Base-by-base conservation (phyloP, 2,329 filamentous ascomycete species). In the Botryotinia narcissicola region DNA sequence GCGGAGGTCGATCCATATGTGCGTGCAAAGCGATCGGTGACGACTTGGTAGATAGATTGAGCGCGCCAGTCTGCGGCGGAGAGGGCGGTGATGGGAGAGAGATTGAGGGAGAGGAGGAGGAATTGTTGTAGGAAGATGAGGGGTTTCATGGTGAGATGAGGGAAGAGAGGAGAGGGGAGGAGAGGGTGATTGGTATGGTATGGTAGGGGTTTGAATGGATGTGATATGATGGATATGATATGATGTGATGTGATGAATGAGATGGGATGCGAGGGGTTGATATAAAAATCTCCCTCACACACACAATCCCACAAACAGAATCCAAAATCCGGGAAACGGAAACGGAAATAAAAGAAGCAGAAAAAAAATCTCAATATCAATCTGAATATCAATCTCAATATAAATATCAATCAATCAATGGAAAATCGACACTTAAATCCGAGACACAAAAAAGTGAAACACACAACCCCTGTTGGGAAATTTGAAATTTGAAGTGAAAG, bases 21-120 rank as follows among this genome's bases (percentile, higher is more conserved):
- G 20, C 81, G 81, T 16, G 70, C 73, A 71, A 75, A 75, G 1
- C 74, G 60, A 71, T 76, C 84, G 9, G 84, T 86, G 76, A 86
- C 79, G 46, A 84, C 81, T 73, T 85, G 84, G 73, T 86, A 86
- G 71, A 86, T 82, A 1, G 83, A 83, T 71, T 84, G 81, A 25
- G 78, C 73, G 64, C 82, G 82, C 84, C 84, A 86, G 69, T 75
- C 54, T 59, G 78, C 78, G 51, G 79, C 74, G 10, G 79, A 74
- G 42, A 80, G 74, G 54, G 63, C 62, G 2, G 51, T 29, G 32
- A 60, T 60, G 20, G 29, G 32, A 2, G 71, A 22, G 3, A 72
- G 51, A 32, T 29, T 51, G 32, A 69, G 51, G 18, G 22, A 22
- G 48, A 48, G 25, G 25, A 73, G 40, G 48, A 40, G 32, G 22